Evolutionary conservation across 306 rosid species (phyloP).

Genomic region (Oemleria cerasiformis): DNA sequence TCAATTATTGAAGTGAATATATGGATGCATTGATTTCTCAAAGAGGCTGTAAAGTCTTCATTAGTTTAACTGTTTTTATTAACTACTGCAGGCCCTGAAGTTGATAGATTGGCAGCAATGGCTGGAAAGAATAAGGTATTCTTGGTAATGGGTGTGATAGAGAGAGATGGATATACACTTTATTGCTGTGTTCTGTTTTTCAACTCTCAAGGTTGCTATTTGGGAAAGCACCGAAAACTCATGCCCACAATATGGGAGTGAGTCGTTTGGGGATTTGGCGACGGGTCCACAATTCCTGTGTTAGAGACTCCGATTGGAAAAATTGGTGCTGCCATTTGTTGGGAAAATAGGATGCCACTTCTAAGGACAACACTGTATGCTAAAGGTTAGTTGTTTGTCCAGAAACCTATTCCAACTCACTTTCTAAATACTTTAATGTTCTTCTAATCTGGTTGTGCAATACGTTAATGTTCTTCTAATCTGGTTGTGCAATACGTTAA

Average conservation of each 20-base stretch:
- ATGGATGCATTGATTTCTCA: too few species aligned
- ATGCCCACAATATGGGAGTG: slow-evolving; percentile 90
- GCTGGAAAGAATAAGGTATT: slow-evolving; percentile 80
- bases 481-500: too few species aligned
- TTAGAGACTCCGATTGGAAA: slow-evolving; percentile 85
- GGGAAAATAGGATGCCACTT: slow-evolving; percentile 94
- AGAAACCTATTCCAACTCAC: neutral
- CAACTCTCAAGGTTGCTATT: too few species aligned
- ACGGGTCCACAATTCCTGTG: slow-evolving; percentile 91
- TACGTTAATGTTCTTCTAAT: too few species aligned
- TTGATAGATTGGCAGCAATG: slow-evolving; percentile 87
- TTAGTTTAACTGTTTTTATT: slow-evolving; percentile 8
- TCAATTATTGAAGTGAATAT: too few species aligned
- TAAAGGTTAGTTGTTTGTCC: slow-evolving; percentile 56
- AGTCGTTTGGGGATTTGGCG: slow-evolving; percentile 95
- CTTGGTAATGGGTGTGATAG: slow-evolving; percentile 89
- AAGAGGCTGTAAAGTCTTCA: neutral
- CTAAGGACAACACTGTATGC: slow-evolving; percentile 93
- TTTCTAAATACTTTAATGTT: too few species aligned
- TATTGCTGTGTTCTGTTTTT: slow-evolving; percentile 81
- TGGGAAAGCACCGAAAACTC: slow-evolving; percentile 90
- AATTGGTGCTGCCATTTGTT: slow-evolving; percentile 90
- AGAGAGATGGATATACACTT: slow-evolving; percentile 94
- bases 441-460: too few species aligned
- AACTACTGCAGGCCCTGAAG: slow-evolving; percentile 72